Evolutionary conservation across 2,329 filamentous ascomycete species (phyloP).

Genomic region (Claviceps capensis): DNA sequence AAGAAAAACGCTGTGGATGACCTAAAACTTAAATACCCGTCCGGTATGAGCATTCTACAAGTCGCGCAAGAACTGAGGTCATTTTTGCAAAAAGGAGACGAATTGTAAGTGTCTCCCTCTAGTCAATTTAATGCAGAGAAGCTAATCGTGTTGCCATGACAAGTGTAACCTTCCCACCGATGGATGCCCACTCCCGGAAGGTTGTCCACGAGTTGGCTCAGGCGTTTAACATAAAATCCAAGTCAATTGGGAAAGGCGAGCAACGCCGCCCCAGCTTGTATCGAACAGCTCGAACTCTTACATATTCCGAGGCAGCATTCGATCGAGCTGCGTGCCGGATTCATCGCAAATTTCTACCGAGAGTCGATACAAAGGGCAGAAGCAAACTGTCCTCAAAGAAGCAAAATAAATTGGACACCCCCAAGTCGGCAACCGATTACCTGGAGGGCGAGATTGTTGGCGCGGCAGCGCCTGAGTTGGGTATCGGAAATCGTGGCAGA

Average conservation of each 20-base stretch:
- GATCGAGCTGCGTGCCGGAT: slow-evolving; percentile 32
- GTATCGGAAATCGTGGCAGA: slow-evolving; percentile 67
- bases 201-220: slow-evolving; percentile 67
- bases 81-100: slow-evolving; percentile 52
- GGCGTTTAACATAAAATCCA: slow-evolving; percentile 66
- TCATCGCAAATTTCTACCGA: slow-evolving; percentile 40
- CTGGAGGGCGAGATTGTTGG: slow-evolving; percentile 83
- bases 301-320: slow-evolving; percentile 45
- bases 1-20: slow-evolving; percentile 41
- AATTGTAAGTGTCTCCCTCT: slow-evolving; percentile 37
- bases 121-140: not conserved
- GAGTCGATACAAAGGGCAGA: slow-evolving; percentile 28
- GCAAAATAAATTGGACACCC: slow-evolving; percentile 11
- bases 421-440: slow-evolving; percentile 32
- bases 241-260: slow-evolving; percentile 62
- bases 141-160: not conserved
- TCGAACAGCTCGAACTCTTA: slow-evolving; percentile 54
- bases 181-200: slow-evolving; percentile 67
- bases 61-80: slow-evolving; percentile 57
- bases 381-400: slow-evolving; percentile 20
- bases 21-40: slow-evolving; percentile 56
- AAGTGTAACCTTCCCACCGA: slow-evolving; percentile 58
- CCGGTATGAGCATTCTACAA: slow-evolving; percentile 57
- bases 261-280: slow-evolving; percentile 64
- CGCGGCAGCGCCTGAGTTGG: slow-evolving; percentile 70